These are phyloP conservation scores for Oenanthe sinensis DNA, from an alignment of 129 eudicot species.

Conservation along the genomic window DNA sequence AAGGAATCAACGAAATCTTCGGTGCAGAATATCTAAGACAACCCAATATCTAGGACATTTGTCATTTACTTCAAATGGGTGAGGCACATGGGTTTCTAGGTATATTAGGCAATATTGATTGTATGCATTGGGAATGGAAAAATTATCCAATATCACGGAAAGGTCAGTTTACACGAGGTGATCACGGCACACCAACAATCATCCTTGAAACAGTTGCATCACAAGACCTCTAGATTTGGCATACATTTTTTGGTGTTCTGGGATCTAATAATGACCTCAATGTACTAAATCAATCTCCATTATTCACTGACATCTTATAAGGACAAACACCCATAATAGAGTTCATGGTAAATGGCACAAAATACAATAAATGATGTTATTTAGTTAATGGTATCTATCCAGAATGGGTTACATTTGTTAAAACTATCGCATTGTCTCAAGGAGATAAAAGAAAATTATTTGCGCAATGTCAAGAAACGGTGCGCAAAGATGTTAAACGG, in stretches of 20 bases:
- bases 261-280: constrained; percentile 12
- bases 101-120: constrained; percentile 9
- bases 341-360: too few species aligned
- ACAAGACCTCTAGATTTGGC: constrained; percentile 2
- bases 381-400: too few species aligned
- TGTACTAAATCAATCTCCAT: constrained; percentile 1
- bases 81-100: too few species aligned
- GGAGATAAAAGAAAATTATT: not conserved
- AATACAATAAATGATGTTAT: too few species aligned
- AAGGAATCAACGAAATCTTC: not conserved
- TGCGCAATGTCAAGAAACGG: constrained; percentile 1
- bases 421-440: too few species aligned
- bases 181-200: constrained; percentile 8
- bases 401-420: too few species aligned
- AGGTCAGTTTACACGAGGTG: constrained; percentile 9
- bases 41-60: not conserved
- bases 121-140: constrained; percentile 19
- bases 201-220: constrained; percentile 13
- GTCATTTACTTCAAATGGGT: too few species aligned
- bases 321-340: too few species aligned
- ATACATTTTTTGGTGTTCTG: not conserved
- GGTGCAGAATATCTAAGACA: constrained; percentile 1
- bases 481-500: constrained; percentile 15
- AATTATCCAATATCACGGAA: constrained; percentile 11
- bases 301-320: too few species aligned